Conservation (phyloP, 495 filamentous ascomycete species). For the Saxispiralis lemnorum region DNA sequence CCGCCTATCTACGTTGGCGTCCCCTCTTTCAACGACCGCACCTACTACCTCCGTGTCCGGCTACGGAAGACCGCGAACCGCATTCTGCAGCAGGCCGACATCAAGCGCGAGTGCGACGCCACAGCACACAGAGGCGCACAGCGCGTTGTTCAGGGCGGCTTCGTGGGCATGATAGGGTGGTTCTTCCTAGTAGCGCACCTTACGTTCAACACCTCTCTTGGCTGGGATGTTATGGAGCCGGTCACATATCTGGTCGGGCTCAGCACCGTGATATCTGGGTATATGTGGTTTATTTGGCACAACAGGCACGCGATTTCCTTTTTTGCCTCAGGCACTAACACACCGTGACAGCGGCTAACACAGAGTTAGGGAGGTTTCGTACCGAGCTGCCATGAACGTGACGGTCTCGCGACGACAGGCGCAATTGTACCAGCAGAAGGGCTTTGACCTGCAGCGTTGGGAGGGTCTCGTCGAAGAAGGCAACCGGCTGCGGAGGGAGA, state of each 20-base stretch:
- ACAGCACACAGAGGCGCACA: slow-evolving; percentile 61
- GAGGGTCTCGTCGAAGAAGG: slow-evolving; percentile 63
- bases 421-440: slow-evolving; percentile 53
- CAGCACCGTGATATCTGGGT: slow-evolving; percentile 69
- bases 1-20: slow-evolving; percentile 54
- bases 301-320: no score
- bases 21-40: slow-evolving; percentile 75
- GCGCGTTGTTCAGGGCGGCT: slow-evolving; percentile 62
- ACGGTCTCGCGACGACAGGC: slow-evolving; percentile 65
- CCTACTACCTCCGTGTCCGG: slow-evolving; percentile 62
- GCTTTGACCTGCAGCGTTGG: slow-evolving; percentile 64
- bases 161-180: slow-evolving; percentile 52
- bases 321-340: no score
- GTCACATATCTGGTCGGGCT: slow-evolving; percentile 76
- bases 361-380: slow-evolving; percentile 74
- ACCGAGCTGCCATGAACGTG: slow-evolving; percentile 67
- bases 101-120: slow-evolving; percentile 70
- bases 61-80: slow-evolving; percentile 51
- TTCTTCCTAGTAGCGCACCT: slow-evolving; percentile 64
- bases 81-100: slow-evolving; percentile 45
- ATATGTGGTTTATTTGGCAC: slow-evolving; percentile 86
- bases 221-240: slow-evolving; percentile 83
- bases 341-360: no score
- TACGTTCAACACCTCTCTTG: slow-evolving; percentile 40
- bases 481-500: slow-evolving; percentile 62